Conservation (phyloP, 352 stramenopile genomes). For the Thraustochytrium striatum region DNA sequence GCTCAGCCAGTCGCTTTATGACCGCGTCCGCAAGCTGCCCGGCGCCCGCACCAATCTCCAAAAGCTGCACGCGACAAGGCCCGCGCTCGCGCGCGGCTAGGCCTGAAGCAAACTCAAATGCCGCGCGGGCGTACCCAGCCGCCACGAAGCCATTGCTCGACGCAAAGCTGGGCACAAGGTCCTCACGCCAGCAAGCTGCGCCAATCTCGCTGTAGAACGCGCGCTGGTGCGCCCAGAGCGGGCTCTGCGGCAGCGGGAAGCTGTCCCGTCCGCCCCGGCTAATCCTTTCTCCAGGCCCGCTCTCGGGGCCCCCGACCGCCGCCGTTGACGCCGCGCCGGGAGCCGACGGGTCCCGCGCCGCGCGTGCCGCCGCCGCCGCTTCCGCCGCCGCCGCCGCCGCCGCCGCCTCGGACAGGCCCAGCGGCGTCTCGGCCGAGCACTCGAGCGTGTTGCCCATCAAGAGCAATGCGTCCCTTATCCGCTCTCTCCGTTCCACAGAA, state of each 20-base stretch:
- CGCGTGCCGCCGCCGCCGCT: too few relatives aligned
- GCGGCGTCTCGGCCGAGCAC: too few relatives aligned
- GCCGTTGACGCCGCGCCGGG: too few relatives aligned
- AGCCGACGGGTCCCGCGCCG: too few relatives aligned
- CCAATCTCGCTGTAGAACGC: slow-evolving; percentile 68
- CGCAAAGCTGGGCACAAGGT: slow-evolving; percentile 92
- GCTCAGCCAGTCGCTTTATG: slow-evolving; percentile 51
- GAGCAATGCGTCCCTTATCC: too few relatives aligned
- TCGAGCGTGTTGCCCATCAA: not conserved
- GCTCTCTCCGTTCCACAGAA: too few relatives aligned
- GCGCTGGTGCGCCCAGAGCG: slow-evolving; percentile 37
- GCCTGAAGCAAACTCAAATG: slow-evolving; percentile 35
- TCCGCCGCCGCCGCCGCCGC: too few relatives aligned
- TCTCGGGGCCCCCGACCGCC: too few relatives aligned
- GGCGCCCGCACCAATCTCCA: slow-evolving; percentile 55
- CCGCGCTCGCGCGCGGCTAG: not conserved
- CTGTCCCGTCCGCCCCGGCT: not conserved
- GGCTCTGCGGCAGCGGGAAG: slow-evolving; percentile 8
- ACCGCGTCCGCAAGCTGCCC: slow-evolving; percentile 56
- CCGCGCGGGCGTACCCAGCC: slow-evolving; percentile 70
- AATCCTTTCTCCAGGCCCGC: too few relatives aligned
- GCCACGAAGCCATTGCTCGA: slow-evolving; percentile 91
- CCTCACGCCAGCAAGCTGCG: slow-evolving; percentile 78
- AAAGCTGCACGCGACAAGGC: slow-evolving; percentile 51
- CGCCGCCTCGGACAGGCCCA: too few relatives aligned